A percentile compares a stretch with the other conserved stretches of the same genome.
Conservation (phyloP, 139 green algal species). For the Chlorella sp. region DNA sequence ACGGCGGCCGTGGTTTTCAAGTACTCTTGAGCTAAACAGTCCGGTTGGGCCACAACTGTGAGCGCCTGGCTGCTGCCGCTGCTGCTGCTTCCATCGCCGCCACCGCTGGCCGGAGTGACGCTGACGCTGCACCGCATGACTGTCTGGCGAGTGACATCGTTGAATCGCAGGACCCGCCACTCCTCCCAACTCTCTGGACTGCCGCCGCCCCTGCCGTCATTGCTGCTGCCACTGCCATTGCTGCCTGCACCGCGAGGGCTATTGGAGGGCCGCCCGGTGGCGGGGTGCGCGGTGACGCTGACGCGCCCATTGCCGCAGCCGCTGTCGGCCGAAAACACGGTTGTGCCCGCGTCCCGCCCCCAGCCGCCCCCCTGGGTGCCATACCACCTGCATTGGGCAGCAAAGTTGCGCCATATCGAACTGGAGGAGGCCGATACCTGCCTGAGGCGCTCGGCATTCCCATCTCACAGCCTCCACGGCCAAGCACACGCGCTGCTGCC, state of each 20-base stretch:
- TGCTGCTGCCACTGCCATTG: background rate
- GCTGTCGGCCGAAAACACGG: conserved; percentile 43
- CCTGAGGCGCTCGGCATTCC: background rate
- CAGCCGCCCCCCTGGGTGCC: conserved; percentile 62
- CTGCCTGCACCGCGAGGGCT: background rate
- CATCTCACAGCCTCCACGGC: background rate
- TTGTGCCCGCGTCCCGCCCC: conserved; percentile 45
- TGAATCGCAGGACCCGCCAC: conserved; percentile 73
- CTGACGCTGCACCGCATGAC: conserved; percentile 48
- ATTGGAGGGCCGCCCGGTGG: background rate
- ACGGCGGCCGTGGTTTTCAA: conserved; percentile 59
- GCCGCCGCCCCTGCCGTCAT: background rate
- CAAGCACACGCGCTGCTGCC: background rate
- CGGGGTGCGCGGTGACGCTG: conserved; percentile 54
- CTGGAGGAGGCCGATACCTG: background rate
- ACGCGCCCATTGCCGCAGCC: conserved; percentile 51
- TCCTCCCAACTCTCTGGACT: conserved; percentile 27
- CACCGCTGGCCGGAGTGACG: background rate
- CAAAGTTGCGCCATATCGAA: background rate
- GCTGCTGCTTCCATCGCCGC: background rate
- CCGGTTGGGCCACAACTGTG: conserved; percentile 17
- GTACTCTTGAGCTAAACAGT: conserved; percentile 66
- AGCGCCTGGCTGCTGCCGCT: background rate
- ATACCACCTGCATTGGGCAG: conserved; percentile 44
- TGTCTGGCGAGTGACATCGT: conserved; percentile 61